phyloP scores from a whole-genome alignment of 108 stramenopile species.

The Pseudonitzschia multiseries region DNA sequence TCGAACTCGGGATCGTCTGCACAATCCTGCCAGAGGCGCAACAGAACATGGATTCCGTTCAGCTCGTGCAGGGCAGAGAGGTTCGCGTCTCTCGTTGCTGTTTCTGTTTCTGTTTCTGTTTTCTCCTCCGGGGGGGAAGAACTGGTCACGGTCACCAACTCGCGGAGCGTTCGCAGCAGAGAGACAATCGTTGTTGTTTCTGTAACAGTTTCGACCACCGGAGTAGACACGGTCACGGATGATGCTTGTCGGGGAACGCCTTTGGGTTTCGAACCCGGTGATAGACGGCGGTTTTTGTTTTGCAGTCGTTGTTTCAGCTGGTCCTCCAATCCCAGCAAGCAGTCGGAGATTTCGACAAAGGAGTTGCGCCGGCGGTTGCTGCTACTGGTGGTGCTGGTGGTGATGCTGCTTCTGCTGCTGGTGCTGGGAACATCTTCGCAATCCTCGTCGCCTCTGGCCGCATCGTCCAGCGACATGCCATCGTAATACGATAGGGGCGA shows the following conservation, averaged over 20 bases:
- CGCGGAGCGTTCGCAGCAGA: too few relatives aligned
- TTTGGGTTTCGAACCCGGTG: too few relatives aligned
- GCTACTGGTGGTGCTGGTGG: not conserved
- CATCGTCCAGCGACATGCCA: not conserved
- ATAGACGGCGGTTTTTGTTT: too few relatives aligned
- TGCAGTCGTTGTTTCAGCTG: not conserved
- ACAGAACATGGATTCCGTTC: not conserved
- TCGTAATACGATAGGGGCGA: not conserved
- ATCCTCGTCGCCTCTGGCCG: not conserved
- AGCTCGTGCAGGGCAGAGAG: not conserved
- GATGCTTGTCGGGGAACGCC: too few relatives aligned
- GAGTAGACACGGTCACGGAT: too few relatives aligned
- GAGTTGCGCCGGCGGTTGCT: not conserved
- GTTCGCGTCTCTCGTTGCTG: not conserved
- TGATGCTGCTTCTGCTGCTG: too few relatives aligned
- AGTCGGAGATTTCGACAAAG: slow-evolving; percentile 5
- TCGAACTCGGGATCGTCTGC: too few relatives aligned
- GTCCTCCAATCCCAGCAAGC: not conserved
- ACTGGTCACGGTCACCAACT: too few relatives aligned
- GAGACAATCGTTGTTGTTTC: too few relatives aligned
- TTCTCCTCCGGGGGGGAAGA: not conserved
- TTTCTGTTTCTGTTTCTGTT: too few relatives aligned
- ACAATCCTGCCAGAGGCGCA: not conserved
- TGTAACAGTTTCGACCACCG: too few relatives aligned
- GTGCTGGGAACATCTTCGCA: not conserved